Percentiles rank a stretch among this genome's conserved stretches.
Evolutionary conservation across 768 basidiomycete species (phyloP).

Genomic region (Tephrocybe sp.): DNA sequence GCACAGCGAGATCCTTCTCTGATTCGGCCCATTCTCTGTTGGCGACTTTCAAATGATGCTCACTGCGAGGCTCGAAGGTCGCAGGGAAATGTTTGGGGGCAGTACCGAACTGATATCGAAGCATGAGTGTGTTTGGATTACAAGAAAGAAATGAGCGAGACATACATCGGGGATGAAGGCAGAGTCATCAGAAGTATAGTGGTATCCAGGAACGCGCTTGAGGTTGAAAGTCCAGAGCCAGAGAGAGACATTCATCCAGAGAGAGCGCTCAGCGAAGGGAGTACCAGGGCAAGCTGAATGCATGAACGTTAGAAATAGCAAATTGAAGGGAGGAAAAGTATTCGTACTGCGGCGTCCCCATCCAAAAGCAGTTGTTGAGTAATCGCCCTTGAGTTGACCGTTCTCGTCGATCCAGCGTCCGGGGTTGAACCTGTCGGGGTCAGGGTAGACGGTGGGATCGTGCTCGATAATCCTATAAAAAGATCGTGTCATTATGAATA

Average conservation of each 20-base stretch:
- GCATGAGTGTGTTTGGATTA: neutral
- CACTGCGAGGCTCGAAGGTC: constrained; percentile 1
- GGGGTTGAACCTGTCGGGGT: constrained; percentile 6
- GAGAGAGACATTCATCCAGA: constrained; percentile 4
- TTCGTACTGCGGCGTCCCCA: constrained; percentile 8
- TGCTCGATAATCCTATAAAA: constrained; percentile 7
- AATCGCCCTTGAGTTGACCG: constrained; percentile 6
- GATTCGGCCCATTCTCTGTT: constrained; percentile 3
- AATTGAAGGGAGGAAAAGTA: neutral
- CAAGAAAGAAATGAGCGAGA: neutral
- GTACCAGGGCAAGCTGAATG: constrained; percentile 7
- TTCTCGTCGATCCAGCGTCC: constrained; percentile 5
- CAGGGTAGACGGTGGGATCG: constrained; percentile 3
- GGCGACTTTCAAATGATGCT: constrained; percentile 2
- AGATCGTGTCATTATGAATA: neutral
- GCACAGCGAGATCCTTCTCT: constrained; percentile 4
- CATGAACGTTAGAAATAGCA: neutral
- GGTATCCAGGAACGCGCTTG: constrained; percentile 1
- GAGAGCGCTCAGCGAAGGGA: constrained; percentile 9
- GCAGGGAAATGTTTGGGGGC: constrained; percentile 10
- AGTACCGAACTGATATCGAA: neutral
- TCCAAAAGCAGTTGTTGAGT: constrained; percentile 8
- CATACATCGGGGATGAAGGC: constrained; percentile 7
- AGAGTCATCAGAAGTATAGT: constrained; percentile 7
- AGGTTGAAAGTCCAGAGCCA: constrained; percentile 11